phyloP scores from a whole-genome alignment of 2,329 filamentous ascomycete genomes.

The Claviceps cyperi region DNA sequence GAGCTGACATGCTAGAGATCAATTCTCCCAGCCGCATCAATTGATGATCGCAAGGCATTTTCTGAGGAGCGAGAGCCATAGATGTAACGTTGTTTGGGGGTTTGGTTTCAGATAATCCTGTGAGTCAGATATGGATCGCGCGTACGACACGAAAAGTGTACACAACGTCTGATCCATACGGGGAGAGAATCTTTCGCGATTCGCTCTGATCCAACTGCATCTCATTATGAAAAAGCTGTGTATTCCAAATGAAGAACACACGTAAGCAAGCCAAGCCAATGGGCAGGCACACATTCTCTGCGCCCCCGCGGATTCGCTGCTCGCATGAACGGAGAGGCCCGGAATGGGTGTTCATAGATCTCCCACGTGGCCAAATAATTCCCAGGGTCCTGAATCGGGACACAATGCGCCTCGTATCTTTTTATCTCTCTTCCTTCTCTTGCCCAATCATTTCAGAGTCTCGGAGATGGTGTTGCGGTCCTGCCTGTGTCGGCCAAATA shows the following conservation, averaged over 20 bases:
- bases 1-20: too few species aligned
- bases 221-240: neutral
- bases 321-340: neutral
- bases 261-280: neutral
- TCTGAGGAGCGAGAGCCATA: too few species aligned
- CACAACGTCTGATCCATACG: neutral
- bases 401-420: neutral
- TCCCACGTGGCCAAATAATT: neutral
- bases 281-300: neutral
- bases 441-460: neutral
- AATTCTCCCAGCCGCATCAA: too few species aligned
- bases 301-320: neutral
- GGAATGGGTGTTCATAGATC: neutral
- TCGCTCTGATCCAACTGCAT: neutral
- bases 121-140: too few species aligned
- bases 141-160: too few species aligned
- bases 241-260: neutral
- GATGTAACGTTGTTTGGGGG: too few species aligned
- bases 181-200: neutral
- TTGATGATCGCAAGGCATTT: too few species aligned
- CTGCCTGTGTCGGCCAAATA: neutral
- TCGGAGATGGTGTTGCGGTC: neutral
- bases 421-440: neutral
- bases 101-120: too few species aligned
- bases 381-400: neutral